phyloP scores from a whole-genome alignment of 305 asterid species.

The Stenogyne calaminthoides region DNA sequence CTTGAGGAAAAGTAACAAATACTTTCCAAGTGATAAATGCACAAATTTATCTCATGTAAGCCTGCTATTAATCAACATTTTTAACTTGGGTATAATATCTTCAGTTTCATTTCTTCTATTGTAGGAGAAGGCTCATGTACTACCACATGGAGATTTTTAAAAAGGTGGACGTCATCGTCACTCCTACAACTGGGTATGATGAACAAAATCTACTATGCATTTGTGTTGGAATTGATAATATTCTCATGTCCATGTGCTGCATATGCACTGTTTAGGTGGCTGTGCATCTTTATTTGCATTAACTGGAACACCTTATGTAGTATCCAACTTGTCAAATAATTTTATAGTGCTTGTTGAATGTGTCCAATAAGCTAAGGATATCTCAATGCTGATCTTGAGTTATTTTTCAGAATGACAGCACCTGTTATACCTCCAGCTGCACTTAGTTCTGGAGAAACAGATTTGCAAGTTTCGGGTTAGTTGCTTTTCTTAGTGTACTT shows the following conservation, averaged over 20 bases:
- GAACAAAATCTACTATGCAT: conserved; percentile 12
- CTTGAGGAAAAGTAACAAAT: background rate
- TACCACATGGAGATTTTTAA: conserved; percentile 78
- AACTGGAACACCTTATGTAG: background rate
- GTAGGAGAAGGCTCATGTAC: conserved; percentile 93
- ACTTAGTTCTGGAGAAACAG: conserved; percentile 75
- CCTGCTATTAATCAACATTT: conserved; percentile 9
- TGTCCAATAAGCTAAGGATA: background rate
- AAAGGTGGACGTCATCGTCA: conserved; percentile 82
- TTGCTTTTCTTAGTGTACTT: conserved; percentile 14
- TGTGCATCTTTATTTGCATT: conserved; percentile 16
- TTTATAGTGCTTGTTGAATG: conserved; percentile 15
- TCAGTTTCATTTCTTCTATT: conserved; percentile 21
- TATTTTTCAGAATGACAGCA: conserved; percentile 78
- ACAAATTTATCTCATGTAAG: background rate
- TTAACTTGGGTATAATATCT: conserved; percentile 8
- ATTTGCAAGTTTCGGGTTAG: conserved; percentile 70
- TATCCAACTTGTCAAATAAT: conserved; percentile 14
- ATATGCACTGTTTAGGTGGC: conserved; percentile 4
- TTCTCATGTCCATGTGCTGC: conserved; percentile 17
- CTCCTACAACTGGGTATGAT: conserved; percentile 94
- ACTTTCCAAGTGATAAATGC: conserved; percentile 1
- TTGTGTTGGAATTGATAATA: conserved; percentile 12
- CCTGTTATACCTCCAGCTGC: conserved; percentile 90
- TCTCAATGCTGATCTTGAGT: conserved; percentile 2